Evolutionary conservation across 495 filamentous ascomycete species (phyloP).

Genomic region (Entonaema liquescens): DNA sequence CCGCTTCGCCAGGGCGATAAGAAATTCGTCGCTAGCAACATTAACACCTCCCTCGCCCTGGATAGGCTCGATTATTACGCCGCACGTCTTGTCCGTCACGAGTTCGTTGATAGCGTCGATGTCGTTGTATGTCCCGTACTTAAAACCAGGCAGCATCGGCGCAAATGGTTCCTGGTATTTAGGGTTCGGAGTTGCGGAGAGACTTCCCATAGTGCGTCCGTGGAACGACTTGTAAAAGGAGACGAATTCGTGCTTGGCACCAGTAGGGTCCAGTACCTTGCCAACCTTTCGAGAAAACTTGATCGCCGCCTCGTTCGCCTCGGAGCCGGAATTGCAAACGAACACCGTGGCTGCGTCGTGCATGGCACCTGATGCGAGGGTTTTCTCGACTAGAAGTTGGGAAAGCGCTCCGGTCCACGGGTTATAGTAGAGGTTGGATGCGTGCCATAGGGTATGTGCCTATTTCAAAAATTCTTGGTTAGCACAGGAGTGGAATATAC

Average conservation of each 20-base stretch:
- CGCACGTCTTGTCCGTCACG: conserved; percentile 85
- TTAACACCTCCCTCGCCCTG: conserved; percentile 96
- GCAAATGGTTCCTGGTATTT: conserved; percentile 96
- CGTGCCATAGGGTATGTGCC: conserved; percentile 82
- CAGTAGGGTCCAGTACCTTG: conserved; percentile 72
- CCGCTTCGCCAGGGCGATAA: conserved; percentile 75
- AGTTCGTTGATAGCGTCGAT: conserved; percentile 70
- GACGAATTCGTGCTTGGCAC: conserved; percentile 81
- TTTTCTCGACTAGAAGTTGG: conserved; percentile 82
- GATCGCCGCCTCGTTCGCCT: conserved; percentile 97
- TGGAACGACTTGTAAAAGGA: conserved; percentile 94
- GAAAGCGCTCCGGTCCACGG: conserved; percentile 90
- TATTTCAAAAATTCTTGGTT: conserved; percentile 39
- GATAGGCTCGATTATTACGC: conserved; percentile 97
- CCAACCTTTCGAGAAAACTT: conserved; percentile 96
- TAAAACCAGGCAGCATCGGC: conserved; percentile 95
- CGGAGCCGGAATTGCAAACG: conserved; percentile 91
- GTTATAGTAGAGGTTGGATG: conserved; percentile 96
- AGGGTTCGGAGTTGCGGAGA: conserved; percentile 96
- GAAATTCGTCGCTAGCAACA: conserved; percentile 81
- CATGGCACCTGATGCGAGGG: conserved; percentile 78
- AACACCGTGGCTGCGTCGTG: conserved; percentile 82
- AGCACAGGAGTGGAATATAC: background rate
- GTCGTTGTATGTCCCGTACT: conserved; percentile 87
- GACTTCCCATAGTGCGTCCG: conserved; percentile 90